Evolutionary conservation across 2,329 filamentous ascomycete genomes (phyloP).

Genomic region (Epichloe amarillans): DNA sequence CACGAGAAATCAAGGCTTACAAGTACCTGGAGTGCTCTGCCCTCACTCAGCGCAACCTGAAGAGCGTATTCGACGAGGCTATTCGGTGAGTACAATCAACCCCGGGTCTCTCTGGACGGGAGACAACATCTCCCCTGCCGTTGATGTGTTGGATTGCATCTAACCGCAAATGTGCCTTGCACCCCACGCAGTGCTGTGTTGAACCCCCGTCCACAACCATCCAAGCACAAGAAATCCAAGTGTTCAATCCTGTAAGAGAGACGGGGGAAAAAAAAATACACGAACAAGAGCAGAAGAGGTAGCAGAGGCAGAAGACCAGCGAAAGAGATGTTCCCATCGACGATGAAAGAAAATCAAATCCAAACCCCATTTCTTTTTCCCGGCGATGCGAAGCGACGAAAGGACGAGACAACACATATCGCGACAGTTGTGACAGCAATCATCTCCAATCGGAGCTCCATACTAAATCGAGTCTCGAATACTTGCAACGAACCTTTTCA

Average conservation of each 20-base stretch:
- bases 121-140: background rate
- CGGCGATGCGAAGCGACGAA: slow-evolving; percentile 1
- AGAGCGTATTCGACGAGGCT: slow-evolving; percentile 97
- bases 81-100: slow-evolving; percentile 62
- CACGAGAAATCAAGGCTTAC: slow-evolving; percentile 88
- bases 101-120: background rate
- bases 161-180: background rate
- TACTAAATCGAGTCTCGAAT: background rate
- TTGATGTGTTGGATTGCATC: background rate
- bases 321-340: background rate
- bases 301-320: background rate
- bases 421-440: background rate
- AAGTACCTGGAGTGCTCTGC: slow-evolving; percentile 98
- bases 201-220: slow-evolving; percentile 44
- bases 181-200: slow-evolving; percentile 47
- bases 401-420: background rate
- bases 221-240: slow-evolving; percentile 51
- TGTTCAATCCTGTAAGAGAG: slow-evolving; percentile 52
- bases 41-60: slow-evolving; percentile 88
- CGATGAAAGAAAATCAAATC: background rate
- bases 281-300: background rate
- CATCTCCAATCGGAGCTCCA: background rate
- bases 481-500: background rate
- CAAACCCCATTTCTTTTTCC: slow-evolving; percentile 3
- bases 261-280: slow-evolving; percentile 1